Percentiles rank a stretch among this genome's conserved stretches.
phyloP scores from a whole-genome alignment of 2,329 filamentous ascomycete genomes.

The Macroventuria anomochaeta region DNA sequence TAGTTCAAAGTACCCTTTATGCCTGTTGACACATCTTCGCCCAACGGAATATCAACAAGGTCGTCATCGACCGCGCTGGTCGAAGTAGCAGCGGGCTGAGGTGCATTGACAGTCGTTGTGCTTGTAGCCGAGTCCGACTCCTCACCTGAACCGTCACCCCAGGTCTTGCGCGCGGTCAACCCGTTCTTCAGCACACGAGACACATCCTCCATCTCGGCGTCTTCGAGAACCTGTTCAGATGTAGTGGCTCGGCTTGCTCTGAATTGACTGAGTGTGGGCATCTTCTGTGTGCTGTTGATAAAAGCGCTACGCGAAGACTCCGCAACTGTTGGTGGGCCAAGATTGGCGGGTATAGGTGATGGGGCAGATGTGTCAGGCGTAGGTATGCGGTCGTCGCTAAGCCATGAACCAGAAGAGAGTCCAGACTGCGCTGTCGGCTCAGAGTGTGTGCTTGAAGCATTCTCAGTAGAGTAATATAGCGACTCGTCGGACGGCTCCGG shows the following conservation, averaged over 20 bases:
- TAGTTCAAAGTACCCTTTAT: constrained; percentile 21
- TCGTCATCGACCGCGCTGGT: not conserved
- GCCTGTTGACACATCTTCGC: not conserved
- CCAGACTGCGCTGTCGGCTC: constrained; percentile 25
- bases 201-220: constrained; percentile 35
- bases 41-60: not conserved
- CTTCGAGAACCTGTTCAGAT: constrained; percentile 22
- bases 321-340: constrained; percentile 25
- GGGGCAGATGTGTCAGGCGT: constrained; percentile 28
- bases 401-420: constrained; percentile 28
- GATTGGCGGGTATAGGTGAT: constrained; percentile 4
- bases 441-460: constrained; percentile 21
- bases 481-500: constrained; percentile 33
- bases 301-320: constrained; percentile 50
- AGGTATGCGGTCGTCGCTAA: constrained; percentile 20
- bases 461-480: constrained; percentile 22
- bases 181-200: constrained; percentile 16
- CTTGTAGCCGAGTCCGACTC: constrained; percentile 37
- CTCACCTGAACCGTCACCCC: constrained; percentile 50
- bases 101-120: constrained; percentile 32
- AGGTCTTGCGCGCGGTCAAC: constrained; percentile 25
- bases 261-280: constrained; percentile 42
- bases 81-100: not conserved
- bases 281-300: constrained; percentile 53
- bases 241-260: constrained; percentile 9